Evolutionary conservation across 345 rosid genomes (phyloP), one percentile per base, ranked within the genome.

Genomic region (Euclidium syriacum): DNA sequence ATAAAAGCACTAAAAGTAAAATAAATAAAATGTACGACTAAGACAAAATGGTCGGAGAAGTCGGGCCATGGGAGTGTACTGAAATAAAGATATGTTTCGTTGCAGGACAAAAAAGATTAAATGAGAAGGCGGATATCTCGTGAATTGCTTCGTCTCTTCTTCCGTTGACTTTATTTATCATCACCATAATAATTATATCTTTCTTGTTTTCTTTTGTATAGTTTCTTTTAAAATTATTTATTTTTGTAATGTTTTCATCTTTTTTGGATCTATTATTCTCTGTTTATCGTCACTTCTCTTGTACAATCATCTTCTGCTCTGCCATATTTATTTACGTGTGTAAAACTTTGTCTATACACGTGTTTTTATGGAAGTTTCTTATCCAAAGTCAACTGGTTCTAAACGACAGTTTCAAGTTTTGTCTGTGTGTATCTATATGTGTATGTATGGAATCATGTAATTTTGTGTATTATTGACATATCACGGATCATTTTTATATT

Each of bases 71-170:
- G 61, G 8, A 58, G 16, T 49, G 55, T 57, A 40, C 41, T 71
- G 65, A 58, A 24, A 49, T 62, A 32, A 65, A 64, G 65, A 40
- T 33, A 56, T 57, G 71, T 64, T 71, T 71, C 65, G 64, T 58
- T 65, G 7, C 15, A 49, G 43, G 66, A 72, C 71, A 64, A 65
- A 64, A 16, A 6, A 3, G 2, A 51, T 57, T 72, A 19, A 72
- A 50, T 58, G 66, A 33, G 22, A 58, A 64, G 43, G 56, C n/a
- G n/a, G 33, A 58, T 42, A 41, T 72, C 71, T 72, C 71, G 75
- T 72, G 75, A 71, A 64, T 50, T 41, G 51, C 70, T 51, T 51
- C 71, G 71, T 72, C 71, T 56, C 33, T 51, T 64, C 65, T 72
- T 42, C 41, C 62, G 71, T 64, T 72, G 75, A 72, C 75, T 72